phyloP scores from a whole-genome alignment of 2,329 filamentous ascomycete species.

The Neurospora crassa region DNA sequence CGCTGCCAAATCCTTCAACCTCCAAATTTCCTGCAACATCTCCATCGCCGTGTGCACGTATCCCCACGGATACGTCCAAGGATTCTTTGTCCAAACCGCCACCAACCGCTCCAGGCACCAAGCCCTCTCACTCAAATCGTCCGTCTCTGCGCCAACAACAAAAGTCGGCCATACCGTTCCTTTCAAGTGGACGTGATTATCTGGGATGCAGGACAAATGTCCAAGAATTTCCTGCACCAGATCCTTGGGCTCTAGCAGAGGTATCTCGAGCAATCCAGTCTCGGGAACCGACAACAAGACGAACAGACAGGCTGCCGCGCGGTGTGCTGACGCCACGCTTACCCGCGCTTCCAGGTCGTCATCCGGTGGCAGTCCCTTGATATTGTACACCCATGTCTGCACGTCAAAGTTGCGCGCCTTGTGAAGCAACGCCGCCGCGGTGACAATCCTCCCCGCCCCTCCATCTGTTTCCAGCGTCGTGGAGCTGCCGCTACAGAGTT shows the following conservation, averaged over 20 bases:
- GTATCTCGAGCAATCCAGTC: background rate
- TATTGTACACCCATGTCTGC: slow-evolving; percentile 29
- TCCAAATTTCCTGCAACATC: slow-evolving; percentile 35
- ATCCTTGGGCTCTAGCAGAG: slow-evolving; percentile 8
- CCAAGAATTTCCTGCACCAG: slow-evolving; percentile 37
- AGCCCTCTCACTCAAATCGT: slow-evolving; percentile 29
- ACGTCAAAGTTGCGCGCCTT: slow-evolving; percentile 32
- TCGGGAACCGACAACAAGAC: slow-evolving; percentile 28
- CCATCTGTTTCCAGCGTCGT: background rate
- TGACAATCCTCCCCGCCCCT: slow-evolving; percentile 9
- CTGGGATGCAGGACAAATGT: slow-evolving; percentile 36
- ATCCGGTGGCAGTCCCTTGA: slow-evolving; percentile 25
- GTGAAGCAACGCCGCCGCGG: slow-evolving; percentile 21
- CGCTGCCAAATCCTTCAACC: slow-evolving; percentile 22
- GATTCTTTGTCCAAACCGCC: slow-evolving; percentile 23
- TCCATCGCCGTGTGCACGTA: slow-evolving; percentile 38
- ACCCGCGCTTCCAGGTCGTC: slow-evolving; percentile 28
- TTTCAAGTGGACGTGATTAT: slow-evolving; percentile 43
- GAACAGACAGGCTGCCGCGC: slow-evolving; percentile 36
- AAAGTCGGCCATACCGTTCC: slow-evolving; percentile 49
- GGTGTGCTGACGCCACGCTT: slow-evolving; percentile 33
- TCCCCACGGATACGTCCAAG: slow-evolving; percentile 36
- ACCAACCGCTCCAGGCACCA: slow-evolving; percentile 39
- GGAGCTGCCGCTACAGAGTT: slow-evolving; percentile 21
- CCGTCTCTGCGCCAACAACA: slow-evolving; percentile 42